Percentiles rank a stretch among this genome's conserved stretches.
phyloP scores from a whole-genome alignment of 805 yeast genomes.

The Saturnispora diversa region DNA sequence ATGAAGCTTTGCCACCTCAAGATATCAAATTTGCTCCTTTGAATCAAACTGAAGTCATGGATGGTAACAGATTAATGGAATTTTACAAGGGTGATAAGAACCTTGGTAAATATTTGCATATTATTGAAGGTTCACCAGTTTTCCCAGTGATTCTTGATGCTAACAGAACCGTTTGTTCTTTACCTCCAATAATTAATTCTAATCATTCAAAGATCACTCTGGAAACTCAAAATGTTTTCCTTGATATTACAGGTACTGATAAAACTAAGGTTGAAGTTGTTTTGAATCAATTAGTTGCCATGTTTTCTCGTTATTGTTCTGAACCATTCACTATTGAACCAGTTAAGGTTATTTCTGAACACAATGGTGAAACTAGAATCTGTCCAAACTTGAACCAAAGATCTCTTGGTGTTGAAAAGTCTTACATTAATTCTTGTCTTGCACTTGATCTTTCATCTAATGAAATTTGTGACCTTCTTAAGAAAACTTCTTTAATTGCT shows the following conservation, averaged over 20 bases:
- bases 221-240: slow-evolving; percentile 78
- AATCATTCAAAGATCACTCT: slow-evolving; percentile 81
- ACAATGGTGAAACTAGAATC: slow-evolving; percentile 65
- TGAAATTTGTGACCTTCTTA: slow-evolving; percentile 60
- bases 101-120: slow-evolving; percentile 79
- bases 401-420: slow-evolving; percentile 61
- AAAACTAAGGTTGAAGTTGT: slow-evolving; percentile 91
- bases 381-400: slow-evolving; percentile 70
- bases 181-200: slow-evolving; percentile 96
- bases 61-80: slow-evolving; percentile 75
- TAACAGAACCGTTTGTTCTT: slow-evolving; percentile 68
- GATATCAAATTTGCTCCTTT: slow-evolving; percentile 70
- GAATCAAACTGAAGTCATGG: slow-evolving; percentile 60
- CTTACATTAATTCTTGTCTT: slow-evolving; percentile 84
- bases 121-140: slow-evolving; percentile 80
- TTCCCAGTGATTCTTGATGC: slow-evolving; percentile 85
- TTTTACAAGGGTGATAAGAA: slow-evolving; percentile 88
- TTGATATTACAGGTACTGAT: slow-evolving; percentile 94
- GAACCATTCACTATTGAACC: slow-evolving; percentile 86
- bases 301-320: slow-evolving; percentile 85
- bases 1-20: slow-evolving; percentile 74
- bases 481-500: slow-evolving; percentile 76
- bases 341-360: slow-evolving; percentile 73
- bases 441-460: slow-evolving; percentile 69
- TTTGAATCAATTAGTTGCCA: slow-evolving; percentile 83